These are phyloP conservation scores for Infundibulicybe gibba DNA, from an alignment of 768 basidiomycete species.

Conservation along the genomic window DNA sequence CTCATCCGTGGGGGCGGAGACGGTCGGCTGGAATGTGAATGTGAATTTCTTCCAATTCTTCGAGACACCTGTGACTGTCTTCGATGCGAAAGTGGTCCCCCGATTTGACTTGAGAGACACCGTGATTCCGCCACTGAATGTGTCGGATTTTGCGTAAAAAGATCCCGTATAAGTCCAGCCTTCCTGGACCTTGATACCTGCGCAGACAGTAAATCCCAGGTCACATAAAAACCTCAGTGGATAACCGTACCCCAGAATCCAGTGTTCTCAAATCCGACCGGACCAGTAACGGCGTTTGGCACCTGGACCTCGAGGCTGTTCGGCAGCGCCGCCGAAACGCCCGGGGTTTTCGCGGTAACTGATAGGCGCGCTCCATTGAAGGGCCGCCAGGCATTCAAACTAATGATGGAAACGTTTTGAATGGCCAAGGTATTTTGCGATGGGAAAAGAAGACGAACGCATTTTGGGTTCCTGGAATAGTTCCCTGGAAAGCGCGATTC, in stretches of 20 bases:
- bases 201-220: not conserved
- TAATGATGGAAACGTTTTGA: slow-evolving; percentile 1
- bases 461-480: slow-evolving; percentile 41
- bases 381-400: slow-evolving; percentile 41
- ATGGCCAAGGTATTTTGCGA: not conserved
- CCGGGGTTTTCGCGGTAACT: slow-evolving; percentile 37
- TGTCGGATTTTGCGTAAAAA: slow-evolving; percentile 39
- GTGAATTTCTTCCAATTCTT: slow-evolving; percentile 45
- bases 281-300: slow-evolving; percentile 29
- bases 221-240: not conserved
- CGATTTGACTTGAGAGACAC: slow-evolving; percentile 35
- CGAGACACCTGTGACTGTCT: slow-evolving; percentile 23
- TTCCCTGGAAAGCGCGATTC: slow-evolving; percentile 59
- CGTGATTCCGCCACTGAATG: slow-evolving; percentile 29
- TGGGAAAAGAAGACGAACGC: slow-evolving; percentile 19
- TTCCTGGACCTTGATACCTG: slow-evolving; percentile 51
- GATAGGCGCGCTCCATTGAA: slow-evolving; percentile 30
- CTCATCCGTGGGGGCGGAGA: slow-evolving; percentile 29
- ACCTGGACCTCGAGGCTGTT: slow-evolving; percentile 50
- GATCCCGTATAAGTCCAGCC: slow-evolving; percentile 55
- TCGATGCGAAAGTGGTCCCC: slow-evolving; percentile 35
- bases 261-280: slow-evolving; percentile 46
- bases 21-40: slow-evolving; percentile 35
- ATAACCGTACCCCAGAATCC: slow-evolving; percentile 46
- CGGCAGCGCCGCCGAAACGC: slow-evolving; percentile 48